Evolutionary conservation across 1,284 basidiomycete species (phyloP).

Genomic region (Cerioporus squamosus): DNA sequence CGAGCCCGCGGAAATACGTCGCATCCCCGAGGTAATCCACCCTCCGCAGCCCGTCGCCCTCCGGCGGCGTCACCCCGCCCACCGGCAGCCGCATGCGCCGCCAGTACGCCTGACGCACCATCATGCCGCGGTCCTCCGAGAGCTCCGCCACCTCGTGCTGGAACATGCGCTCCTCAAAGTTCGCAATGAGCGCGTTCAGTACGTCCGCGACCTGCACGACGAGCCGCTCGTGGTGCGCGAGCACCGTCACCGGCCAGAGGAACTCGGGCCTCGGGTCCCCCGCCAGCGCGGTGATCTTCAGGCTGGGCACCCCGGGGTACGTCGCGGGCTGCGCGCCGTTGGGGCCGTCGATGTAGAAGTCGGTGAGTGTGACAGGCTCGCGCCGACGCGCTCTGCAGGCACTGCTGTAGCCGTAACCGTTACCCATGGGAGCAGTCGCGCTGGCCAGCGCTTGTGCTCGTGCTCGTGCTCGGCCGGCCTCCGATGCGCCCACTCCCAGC

Average conservation of each 20-base stretch:
- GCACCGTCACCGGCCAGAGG: constrained; percentile 57
- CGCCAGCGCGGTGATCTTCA: constrained; percentile 56
- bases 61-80: constrained; percentile 10
- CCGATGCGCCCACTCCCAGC: constrained; percentile 1
- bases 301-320: constrained; percentile 55
- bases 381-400: constrained; percentile 12
- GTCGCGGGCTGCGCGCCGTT: constrained; percentile 62
- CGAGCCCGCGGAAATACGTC: constrained; percentile 57
- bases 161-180: constrained; percentile 49
- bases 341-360: constrained; percentile 35
- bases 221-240: constrained; percentile 37
- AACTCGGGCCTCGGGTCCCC: constrained; percentile 50
- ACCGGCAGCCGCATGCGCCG: constrained; percentile 30
- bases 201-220: constrained; percentile 55
- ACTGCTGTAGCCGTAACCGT: too few species aligned
- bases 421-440: background rate
- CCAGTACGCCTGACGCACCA: constrained; percentile 30
- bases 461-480: background rate
- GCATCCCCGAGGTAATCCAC: constrained; percentile 56
- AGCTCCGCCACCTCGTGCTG: constrained; percentile 42
- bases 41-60: constrained; percentile 46
- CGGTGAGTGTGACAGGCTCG: constrained; percentile 21
- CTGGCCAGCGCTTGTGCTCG: background rate
- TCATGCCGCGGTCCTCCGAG: constrained; percentile 35
- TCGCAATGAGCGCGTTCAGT: constrained; percentile 46